These are phyloP conservation scores for Claviceps monticola DNA, from an alignment of 2,329 filamentous ascomycete genomes.

Conservation along the genomic window DNA sequence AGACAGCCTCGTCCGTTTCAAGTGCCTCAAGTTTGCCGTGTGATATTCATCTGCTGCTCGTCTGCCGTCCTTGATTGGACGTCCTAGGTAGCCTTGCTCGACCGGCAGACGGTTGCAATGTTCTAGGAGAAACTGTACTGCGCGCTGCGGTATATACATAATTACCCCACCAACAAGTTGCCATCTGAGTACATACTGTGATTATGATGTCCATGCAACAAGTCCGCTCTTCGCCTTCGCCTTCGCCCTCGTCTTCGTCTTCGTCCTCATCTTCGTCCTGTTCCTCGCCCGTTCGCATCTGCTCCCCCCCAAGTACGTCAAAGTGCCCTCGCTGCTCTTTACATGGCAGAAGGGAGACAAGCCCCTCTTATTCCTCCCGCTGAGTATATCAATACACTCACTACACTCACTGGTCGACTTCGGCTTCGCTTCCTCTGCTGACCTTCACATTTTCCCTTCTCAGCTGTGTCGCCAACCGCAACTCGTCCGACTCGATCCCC, in stretches of 20 bases:
- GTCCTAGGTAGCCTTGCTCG: constrained; percentile 1
- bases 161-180: constrained; percentile 14
- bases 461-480: constrained; percentile 20
- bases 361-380: neutral
- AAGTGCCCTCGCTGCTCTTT: neutral
- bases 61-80: neutral
- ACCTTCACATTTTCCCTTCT: constrained; percentile 11
- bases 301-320: constrained; percentile 46
- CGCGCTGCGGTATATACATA: constrained; percentile 15
- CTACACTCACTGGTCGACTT: neutral
- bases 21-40: neutral
- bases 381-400: neutral
- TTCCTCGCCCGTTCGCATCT: constrained; percentile 41
- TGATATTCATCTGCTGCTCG: neutral
- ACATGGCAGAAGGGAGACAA: neutral
- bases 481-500: constrained; percentile 34
- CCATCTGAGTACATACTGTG: constrained; percentile 26
- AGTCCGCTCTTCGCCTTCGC: constrained; percentile 30
- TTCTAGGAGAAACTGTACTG: constrained; percentile 15
- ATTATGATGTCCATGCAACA: constrained; percentile 50
- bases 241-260: neutral
- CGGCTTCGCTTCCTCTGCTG: constrained; percentile 11
- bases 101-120: constrained; percentile 10
- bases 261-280: neutral
- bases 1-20: neutral